Evolutionary conservation across 768 basidiomycete genomes (phyloP), one percentile per base, ranked within the genome.

Genomic region (Tylopilus intermedius): DNA sequence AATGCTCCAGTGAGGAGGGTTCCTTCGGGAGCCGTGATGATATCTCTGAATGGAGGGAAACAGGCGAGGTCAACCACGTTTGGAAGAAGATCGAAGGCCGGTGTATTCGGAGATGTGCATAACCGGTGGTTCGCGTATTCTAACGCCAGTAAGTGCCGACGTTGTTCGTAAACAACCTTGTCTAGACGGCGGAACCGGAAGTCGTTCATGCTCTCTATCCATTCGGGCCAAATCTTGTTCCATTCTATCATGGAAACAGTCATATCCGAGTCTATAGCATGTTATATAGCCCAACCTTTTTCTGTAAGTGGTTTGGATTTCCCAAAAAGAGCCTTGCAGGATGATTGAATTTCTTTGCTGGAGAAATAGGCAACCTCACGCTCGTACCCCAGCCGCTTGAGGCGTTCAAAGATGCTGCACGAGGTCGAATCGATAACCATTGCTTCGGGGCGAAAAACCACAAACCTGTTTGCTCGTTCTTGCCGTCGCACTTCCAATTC

Each of bases 341-440:
- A 26, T 5, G 0, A n/a, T 11, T 15, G 13, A 3, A 40, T 40
- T 9, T 7, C 1, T 10, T 7, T 0, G 5, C 1, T 1, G 1
- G 41, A 42, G 22, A 37, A 44, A 35, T 35, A 33, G 1, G 2
- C 5, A 9, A 61, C 14, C 11, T 62, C 60, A 0, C 15, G n/a
- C 0, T 5, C n/a, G 38, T 54, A 61, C 26, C 53, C 60, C 7
- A 41, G 37, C 5, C 47, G 15, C 2, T 27, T 22, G 9, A 61
- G 47, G 15, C 47, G 51, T 7, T 46, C n/a, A 1, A 61, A 27
- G 10, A 61, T 54, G 3, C 59, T 61, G 21, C 11, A 8, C 9
- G 14, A 45, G 11, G 5, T 18, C 21, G 9, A 21, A 0, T 29
- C 26, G 2, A 47, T 18, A 15, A 41, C 21, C 15, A 26, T 5